Percentiles rank a stretch among this genome's conserved stretches.
These are phyloP conservation scores for Candida yuanshanica DNA, from an alignment of 805 yeast genomes.

Conservation along the genomic window DNA sequence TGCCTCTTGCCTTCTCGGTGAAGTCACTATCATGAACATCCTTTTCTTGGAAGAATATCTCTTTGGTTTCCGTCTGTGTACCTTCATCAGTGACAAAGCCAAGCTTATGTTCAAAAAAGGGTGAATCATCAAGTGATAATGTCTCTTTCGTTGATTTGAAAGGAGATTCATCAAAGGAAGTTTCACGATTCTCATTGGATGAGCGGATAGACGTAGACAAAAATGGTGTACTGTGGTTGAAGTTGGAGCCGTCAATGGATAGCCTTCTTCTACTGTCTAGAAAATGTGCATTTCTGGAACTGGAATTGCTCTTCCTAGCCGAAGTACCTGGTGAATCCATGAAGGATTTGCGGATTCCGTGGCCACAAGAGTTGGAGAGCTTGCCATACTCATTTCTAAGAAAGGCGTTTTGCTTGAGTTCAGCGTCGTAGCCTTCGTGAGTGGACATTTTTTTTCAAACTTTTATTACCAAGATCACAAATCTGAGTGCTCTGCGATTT, in stretches of 20 bases:
- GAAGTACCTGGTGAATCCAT: not conserved
- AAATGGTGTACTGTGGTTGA: not conserved
- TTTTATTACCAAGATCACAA: no score
- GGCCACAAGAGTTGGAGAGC: not conserved
- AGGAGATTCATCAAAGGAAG: constrained; percentile 1
- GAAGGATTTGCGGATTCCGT: not conserved
- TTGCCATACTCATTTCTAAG: not conserved
- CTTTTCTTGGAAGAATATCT: not conserved
- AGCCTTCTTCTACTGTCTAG: not conserved
- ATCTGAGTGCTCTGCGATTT: no score
- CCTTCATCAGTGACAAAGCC: not conserved
- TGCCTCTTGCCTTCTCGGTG: not conserved
- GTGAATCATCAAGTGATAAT: not conserved
- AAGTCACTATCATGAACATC: not conserved
- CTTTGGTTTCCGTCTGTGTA: not conserved
- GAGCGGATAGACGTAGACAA: not conserved
- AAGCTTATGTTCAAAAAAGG: not conserved
- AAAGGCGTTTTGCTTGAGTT: not conserved
- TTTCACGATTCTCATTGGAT: no score
- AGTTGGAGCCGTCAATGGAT: not conserved
- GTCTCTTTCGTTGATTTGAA: constrained; percentile 8
- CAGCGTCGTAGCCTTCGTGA: no score
- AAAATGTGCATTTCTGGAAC: not conserved
- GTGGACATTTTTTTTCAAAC: no score
- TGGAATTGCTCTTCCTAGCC: not conserved